A percentile compares a stretch with the other conserved stretches of the same genome.
Conservation (phyloP, 768 basidiomycete genomes). For the Crassisporium funariophilum region DNA sequence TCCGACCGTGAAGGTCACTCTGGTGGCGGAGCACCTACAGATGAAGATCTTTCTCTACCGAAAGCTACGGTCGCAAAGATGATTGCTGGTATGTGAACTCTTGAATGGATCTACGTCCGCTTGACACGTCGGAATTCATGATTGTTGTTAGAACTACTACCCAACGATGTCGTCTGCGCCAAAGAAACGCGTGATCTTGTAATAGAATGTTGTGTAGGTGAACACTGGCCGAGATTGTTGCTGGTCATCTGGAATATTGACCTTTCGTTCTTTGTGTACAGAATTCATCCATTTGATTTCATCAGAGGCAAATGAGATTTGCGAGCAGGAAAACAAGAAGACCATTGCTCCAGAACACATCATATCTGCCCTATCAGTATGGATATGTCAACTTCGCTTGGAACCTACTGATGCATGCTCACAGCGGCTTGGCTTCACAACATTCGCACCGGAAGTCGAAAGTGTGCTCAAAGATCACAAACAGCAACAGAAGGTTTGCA, state of each 20-base stretch:
- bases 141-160: constrained; percentile 74
- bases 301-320: constrained; percentile 96
- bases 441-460: constrained; percentile 87
- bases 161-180: constrained; percentile 82
- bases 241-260: constrained; percentile 9
- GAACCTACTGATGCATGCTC: constrained; percentile 8
- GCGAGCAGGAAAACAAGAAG: constrained; percentile 97
- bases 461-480: constrained; percentile 96
- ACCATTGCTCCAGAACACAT: constrained; percentile 99
- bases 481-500: constrained; percentile 87
- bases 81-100: constrained; percentile 69
- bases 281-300: constrained; percentile 99
- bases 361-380: constrained; percentile 81
- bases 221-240: constrained; percentile 39
- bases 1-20: constrained; percentile 87
- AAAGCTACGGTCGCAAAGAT: constrained; percentile 98
- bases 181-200: constrained; percentile 98
- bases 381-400: neutral
- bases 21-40: constrained; percentile 58
- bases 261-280: constrained; percentile 38
- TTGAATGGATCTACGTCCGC: neutral
- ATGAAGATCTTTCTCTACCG: constrained; percentile 93
- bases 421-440: constrained; percentile 91
- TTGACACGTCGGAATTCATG: constrained; percentile 8
- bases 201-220: constrained; percentile 99